Evolutionary conservation across 352 stramenopile genomes (phyloP).

Genomic region (Phytophthora lateralis): DNA sequence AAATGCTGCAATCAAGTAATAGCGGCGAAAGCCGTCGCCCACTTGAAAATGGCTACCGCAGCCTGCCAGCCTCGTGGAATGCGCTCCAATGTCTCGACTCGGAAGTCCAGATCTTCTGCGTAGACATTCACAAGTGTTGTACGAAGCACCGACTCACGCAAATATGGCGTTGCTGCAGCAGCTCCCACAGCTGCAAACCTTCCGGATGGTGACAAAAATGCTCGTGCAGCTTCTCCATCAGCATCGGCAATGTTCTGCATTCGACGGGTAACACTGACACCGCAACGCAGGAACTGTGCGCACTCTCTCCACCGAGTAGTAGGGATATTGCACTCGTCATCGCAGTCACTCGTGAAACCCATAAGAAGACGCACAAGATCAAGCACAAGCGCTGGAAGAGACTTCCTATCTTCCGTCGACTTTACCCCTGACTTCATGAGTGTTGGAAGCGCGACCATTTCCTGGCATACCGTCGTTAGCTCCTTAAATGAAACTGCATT

Average conservation of each 20-base stretch:
- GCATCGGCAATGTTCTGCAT: slow-evolving; percentile 59
- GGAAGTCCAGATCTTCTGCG: slow-evolving; percentile 53
- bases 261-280: slow-evolving; percentile 46
- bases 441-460: slow-evolving; percentile 52
- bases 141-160: slow-evolving; percentile 48
- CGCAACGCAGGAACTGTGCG: slow-evolving; percentile 56
- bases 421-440: slow-evolving; percentile 18
- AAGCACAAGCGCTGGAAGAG: slow-evolving; percentile 61
- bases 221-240: slow-evolving; percentile 35
- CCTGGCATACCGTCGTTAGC: slow-evolving; percentile 52
- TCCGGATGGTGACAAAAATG: slow-evolving; percentile 9
- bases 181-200: slow-evolving; percentile 20
- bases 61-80: slow-evolving; percentile 55
- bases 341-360: slow-evolving; percentile 62
- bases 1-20: slow-evolving; percentile 60
- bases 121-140: no score
- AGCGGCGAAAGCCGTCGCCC: slow-evolving; percentile 48
- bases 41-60: slow-evolving; percentile 63
- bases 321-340: slow-evolving; percentile 54
- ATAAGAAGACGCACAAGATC: slow-evolving; percentile 75
- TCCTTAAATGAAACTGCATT: slow-evolving; percentile 52
- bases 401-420: slow-evolving; percentile 2
- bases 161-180: slow-evolving; percentile 29
- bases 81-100: slow-evolving; percentile 46
- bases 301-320: slow-evolving; percentile 69